Conservation (phyloP, 129 eudicot genomes). For the Centella asiatica region DNA sequence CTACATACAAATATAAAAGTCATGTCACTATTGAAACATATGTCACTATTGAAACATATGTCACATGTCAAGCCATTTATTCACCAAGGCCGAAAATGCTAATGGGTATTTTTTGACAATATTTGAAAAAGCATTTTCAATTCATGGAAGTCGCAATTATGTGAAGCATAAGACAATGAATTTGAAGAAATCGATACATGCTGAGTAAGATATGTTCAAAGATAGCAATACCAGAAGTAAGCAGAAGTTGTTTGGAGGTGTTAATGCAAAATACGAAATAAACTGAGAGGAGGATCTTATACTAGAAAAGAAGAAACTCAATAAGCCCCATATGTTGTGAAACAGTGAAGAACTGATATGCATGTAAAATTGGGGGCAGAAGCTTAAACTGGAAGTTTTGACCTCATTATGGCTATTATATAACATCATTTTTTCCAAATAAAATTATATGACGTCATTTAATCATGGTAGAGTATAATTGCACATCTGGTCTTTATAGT, state of each 20-base stretch:
- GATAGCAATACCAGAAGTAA: not conserved
- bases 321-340: not conserved
- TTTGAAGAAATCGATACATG: not conserved
- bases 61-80: not conserved
- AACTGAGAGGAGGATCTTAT: too few relatives aligned
- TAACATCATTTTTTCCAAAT: too few relatives aligned
- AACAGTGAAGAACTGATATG: not conserved
- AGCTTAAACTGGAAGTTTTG: not conserved
- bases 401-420: not conserved
- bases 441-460: too few relatives aligned
- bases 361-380: not conserved
- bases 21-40: conserved; percentile 15
- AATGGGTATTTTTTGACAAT: not conserved
- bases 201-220: not conserved
- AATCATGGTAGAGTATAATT: not conserved
- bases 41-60: conserved; percentile 15
- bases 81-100: not conserved
- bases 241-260: too few relatives aligned
- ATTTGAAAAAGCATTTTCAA: not conserved
- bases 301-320: not conserved
- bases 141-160: not conserved
- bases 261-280: too few relatives aligned
- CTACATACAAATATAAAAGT: conserved; percentile 41
- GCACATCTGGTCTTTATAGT: not conserved
- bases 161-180: not conserved